Base-by-base conservation (phyloP, 2,329 filamentous ascomycete species). In the Didymella pomorum region DNA sequence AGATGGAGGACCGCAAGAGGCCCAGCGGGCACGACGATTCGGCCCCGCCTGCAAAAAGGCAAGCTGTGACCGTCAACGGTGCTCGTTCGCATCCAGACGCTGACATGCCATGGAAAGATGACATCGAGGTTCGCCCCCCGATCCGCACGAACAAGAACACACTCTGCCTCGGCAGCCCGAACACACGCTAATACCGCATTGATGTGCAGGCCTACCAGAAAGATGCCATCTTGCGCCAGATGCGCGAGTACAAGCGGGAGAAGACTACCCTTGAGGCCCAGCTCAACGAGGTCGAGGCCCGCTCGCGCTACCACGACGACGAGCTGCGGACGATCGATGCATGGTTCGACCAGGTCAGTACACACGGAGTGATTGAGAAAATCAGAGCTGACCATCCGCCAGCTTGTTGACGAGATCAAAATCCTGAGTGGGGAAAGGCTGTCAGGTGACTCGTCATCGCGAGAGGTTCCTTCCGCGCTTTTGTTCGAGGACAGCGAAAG, bases 1-100 rank as follows among this genome's bases (percentile, higher is more conserved):
- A 95, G 87, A 99, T 98, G 94, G 95, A 99, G 86, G 95, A 98
- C 84, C 92, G 95, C 87, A 99, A 99, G 87, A 89, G 95, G 87
- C 90, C 93, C 76, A 91, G 93, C 76, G 86, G 90, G 70, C 85
- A 87, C 79, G 90, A 95, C 78, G 92, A 97, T 69, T 83, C 91
- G 74, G 91, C 90, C 66, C 94, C 94, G 67, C 93, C 94, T 21
- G 90, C 88, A 75, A 99, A 98, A 84, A 90, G 93, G 80, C 91
- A 96, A 78, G 91, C 92, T 55, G 69, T 76, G 60, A 67, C 70
- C 51, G 86, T 94, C 66, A 97, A 97, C 83, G 93, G 93, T 72
- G 80, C 83, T 64, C 87, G 85, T 70, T 80, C 84, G 69, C 86
- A 88, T 74, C 84, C 86, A 64, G 86, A 89, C 77, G 82, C 86